These are phyloP conservation scores for Starmera amethionina DNA, from an alignment of 805 yeast genomes.

Conservation along the genomic window DNA sequence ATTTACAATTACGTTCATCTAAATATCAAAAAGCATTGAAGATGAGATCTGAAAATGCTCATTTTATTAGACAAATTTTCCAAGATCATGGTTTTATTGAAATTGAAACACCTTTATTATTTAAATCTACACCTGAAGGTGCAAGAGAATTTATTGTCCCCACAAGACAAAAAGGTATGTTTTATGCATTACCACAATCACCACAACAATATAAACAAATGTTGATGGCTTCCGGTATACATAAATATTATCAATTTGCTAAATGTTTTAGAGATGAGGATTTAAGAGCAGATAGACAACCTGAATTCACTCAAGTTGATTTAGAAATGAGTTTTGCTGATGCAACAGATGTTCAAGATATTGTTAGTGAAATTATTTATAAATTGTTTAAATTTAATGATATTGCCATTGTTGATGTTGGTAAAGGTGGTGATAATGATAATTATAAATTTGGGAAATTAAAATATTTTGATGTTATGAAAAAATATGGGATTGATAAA, in stretches of 20 bases:
- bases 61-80: slow-evolving; percentile 32
- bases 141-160: slow-evolving; percentile 95
- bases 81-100: slow-evolving; percentile 51
- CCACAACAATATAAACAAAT: slow-evolving; percentile 97
- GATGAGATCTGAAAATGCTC: slow-evolving; percentile 46
- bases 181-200: slow-evolving; percentile 92
- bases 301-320: slow-evolving; percentile 97
- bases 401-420: slow-evolving; percentile 23
- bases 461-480: slow-evolving; percentile 59
- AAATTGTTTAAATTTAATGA: slow-evolving; percentile 39
- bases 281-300: slow-evolving; percentile 89
- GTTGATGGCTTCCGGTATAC: slow-evolving; percentile 87
- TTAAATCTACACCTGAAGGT: slow-evolving; percentile 97
- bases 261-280: slow-evolving; percentile 96
- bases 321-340: slow-evolving; percentile 82
- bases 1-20: slow-evolving; percentile 63
- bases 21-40: slow-evolving; percentile 46
- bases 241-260: slow-evolving; percentile 83
- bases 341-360: slow-evolving; percentile 54
- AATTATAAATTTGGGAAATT: slow-evolving; percentile 30
- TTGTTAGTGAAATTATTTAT: slow-evolving; percentile 48
- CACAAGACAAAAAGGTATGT: slow-evolving; percentile 49
- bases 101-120: slow-evolving; percentile 85
- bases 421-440: slow-evolving; percentile 7
- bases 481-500: slow-evolving; percentile 81